A percentile compares a stretch with the other conserved stretches of the same genome.
These are phyloP conservation scores for Fusarium incarnatum DNA, from an alignment of 2,329 filamentous ascomycete species.

Conservation along the genomic window DNA sequence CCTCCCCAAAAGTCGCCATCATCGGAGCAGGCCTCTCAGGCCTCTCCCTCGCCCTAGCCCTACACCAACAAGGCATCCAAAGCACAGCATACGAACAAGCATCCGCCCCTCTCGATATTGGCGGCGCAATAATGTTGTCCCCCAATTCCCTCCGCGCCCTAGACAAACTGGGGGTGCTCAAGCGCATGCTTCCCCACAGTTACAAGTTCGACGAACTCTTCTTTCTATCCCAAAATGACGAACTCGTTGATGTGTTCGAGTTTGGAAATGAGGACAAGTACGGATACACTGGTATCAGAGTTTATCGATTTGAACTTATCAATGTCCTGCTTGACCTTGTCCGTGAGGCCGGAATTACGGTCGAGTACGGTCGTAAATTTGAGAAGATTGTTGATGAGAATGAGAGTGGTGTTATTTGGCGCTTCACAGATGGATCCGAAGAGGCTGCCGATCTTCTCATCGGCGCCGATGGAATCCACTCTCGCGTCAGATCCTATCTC, in stretches of 20 bases:
- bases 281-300: conserved; percentile 64
- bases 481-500: conserved; percentile 63
- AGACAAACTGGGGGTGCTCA: conserved; percentile 61
- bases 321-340: conserved; percentile 59
- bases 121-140: conserved; percentile 69
- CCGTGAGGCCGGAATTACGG: conserved; percentile 53
- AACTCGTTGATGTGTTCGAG: conserved; percentile 56
- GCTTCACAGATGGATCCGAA: conserved; percentile 59
- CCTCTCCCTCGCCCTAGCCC: conserved; percentile 65
- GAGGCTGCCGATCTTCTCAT: conserved; percentile 59
- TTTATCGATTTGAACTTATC: conserved; percentile 65
- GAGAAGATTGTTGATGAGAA: conserved; percentile 56
- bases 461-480: conserved; percentile 71
- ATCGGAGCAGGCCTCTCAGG: conserved; percentile 58
- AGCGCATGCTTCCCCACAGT: conserved; percentile 56
- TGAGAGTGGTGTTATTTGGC: conserved; percentile 56
- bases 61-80: conserved; percentile 63
- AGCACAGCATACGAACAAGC: conserved; percentile 65
- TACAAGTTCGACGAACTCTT: conserved; percentile 64
- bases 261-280: conserved; percentile 62
- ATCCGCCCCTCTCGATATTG: conserved; percentile 57
- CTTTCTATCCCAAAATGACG: conserved; percentile 54
- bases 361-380: conserved; percentile 63
- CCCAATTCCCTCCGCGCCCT: conserved; percentile 69
- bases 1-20: conserved; percentile 44